phyloP scores from a whole-genome alignment of 805 yeast species.

The Metschnikowia peoriensis region DNA sequence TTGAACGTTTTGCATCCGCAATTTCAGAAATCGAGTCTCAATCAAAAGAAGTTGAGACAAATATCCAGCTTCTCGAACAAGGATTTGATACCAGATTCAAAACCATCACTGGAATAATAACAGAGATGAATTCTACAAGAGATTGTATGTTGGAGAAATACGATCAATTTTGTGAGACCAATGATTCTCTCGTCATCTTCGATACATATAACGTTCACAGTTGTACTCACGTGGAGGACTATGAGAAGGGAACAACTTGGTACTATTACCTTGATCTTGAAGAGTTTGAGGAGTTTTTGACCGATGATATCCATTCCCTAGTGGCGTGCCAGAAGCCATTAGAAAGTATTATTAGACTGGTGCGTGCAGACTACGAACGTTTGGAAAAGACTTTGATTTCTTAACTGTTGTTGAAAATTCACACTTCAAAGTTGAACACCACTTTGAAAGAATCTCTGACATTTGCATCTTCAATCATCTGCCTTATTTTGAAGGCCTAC shows the following conservation, averaged over 20 bases:
- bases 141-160: not conserved
- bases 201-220: not conserved
- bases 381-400: not conserved
- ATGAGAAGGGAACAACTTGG: not conserved
- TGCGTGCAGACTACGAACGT: not conserved
- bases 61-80: not conserved
- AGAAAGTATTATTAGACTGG: not conserved
- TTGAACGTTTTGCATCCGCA: not conserved
- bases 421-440: no score
- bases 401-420: not conserved
- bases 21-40: not conserved
- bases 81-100: not conserved
- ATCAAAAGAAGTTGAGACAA: not conserved
- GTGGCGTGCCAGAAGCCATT: not conserved
- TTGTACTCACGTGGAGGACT: not conserved
- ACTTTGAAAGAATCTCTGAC: no score
- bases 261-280: not conserved
- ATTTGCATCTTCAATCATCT: no score
- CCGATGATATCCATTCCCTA: not conserved
- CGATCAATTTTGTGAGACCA: not conserved
- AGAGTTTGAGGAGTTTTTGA: not conserved
- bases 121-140: not conserved
- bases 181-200: not conserved
- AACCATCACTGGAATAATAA: not conserved
- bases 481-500: no score